phyloP scores from a whole-genome alignment of 169 alveolate species.

The Plasmodium reichenowi region DNA sequence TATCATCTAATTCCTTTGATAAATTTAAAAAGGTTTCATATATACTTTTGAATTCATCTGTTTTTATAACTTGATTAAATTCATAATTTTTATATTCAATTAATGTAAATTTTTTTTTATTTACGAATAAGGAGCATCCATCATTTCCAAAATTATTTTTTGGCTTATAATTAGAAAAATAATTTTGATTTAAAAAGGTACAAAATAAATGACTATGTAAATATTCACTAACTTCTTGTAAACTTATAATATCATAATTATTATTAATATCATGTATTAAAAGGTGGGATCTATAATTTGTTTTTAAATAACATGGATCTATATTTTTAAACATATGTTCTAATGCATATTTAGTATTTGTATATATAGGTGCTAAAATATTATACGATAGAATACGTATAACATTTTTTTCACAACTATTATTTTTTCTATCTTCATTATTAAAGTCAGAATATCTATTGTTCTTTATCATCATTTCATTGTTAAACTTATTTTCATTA shows the following conservation, averaged over 20 bases:
- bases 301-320: conserved; percentile 57
- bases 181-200: conserved; percentile 43
- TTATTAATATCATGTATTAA: conserved; percentile 45
- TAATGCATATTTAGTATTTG: conserved; percentile 60
- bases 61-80: conserved; percentile 52
- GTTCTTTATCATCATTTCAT: conserved; percentile 37
- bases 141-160: conserved; percentile 61
- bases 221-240: conserved; percentile 75
- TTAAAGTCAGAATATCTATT: conserved; percentile 45
- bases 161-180: conserved; percentile 37
- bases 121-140: conserved; percentile 75
- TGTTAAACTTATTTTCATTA: conserved; percentile 21
- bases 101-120: conserved; percentile 47
- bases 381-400: conserved; percentile 62
- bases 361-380: conserved; percentile 71
- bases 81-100: conserved; percentile 62
- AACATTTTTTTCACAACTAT: background rate
- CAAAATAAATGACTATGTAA: conserved; percentile 40
- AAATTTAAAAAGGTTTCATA: conserved; percentile 41
- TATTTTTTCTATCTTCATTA: background rate
- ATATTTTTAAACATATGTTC: conserved; percentile 70
- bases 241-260: conserved; percentile 51
- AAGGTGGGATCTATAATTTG: conserved; percentile 70
- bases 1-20: conserved; percentile 39
- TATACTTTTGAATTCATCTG: conserved; percentile 29